A percentile compares a stretch with the other conserved stretches of the same genome.
Conservation (phyloP, 2,329 filamentous ascomycete genomes). For the Monilinia fructigena region DNA sequence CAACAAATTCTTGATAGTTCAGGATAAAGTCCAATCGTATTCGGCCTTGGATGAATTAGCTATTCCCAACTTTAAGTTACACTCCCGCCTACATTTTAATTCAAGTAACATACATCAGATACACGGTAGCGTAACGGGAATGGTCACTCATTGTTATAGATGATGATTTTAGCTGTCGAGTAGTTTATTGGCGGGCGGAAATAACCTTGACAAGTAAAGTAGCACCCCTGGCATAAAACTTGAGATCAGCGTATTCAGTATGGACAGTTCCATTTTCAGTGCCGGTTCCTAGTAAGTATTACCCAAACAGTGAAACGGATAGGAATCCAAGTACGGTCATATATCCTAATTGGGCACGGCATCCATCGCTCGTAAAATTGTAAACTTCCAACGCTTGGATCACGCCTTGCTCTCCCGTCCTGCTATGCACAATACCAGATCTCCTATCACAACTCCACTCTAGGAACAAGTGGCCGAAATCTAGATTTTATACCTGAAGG, state of each 20-base stretch:
- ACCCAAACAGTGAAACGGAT: neutral
- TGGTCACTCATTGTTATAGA: neutral
- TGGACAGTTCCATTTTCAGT: neutral
- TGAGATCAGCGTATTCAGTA: slow-evolving; percentile 11
- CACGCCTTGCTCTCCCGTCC: slow-evolving; percentile 13
- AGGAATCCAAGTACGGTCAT: neutral
- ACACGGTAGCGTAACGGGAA: neutral
- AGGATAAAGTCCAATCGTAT: neutral
- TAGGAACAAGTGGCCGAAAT: slow-evolving; percentile 2
- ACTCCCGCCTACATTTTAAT: neutral
- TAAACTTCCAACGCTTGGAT: neutral
- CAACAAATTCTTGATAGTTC: neutral
- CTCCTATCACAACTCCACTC: slow-evolving; percentile 8
- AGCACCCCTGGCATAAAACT: neutral
- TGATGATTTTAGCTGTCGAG: neutral
- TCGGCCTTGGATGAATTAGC: neutral
- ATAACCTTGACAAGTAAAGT: neutral
- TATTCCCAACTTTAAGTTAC: neutral
- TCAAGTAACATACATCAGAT: neutral
- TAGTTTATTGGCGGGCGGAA: neutral
- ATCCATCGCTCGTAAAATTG: neutral
- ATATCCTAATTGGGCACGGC: neutral
- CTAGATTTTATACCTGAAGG: slow-evolving; percentile 5
- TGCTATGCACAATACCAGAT: slow-evolving; percentile 10
- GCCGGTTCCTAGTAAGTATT: neutral